These are phyloP conservation scores for Aspergillus latus DNA, from an alignment of 2,329 filamentous ascomycete species.

Conservation along the genomic window DNA sequence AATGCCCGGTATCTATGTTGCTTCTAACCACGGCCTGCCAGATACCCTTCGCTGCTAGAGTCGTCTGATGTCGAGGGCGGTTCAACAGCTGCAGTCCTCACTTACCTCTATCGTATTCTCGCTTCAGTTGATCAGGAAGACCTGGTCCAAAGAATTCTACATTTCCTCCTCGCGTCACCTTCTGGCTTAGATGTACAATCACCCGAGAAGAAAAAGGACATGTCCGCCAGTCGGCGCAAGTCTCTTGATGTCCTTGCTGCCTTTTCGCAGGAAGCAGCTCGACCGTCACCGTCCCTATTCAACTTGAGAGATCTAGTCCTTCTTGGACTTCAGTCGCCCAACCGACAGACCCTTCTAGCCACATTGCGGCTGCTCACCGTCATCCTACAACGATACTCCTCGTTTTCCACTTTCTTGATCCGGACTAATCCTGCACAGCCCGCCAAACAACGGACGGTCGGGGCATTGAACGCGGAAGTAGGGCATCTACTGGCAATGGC, in stretches of 20 bases:
- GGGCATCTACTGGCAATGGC: conserved; percentile 39
- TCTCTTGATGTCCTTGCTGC: conserved; percentile 84
- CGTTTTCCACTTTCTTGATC: conserved; percentile 72
- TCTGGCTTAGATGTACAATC: conserved; percentile 36
- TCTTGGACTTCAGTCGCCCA: conserved; percentile 78
- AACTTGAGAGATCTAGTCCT: conserved; percentile 89
- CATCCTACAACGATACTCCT: conserved; percentile 82
- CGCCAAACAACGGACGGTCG: conserved; percentile 35
- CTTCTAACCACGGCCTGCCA: conserved; percentile 37
- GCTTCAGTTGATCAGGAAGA: conserved; percentile 91
- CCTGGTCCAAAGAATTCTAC: conserved; percentile 88
- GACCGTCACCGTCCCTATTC: conserved; percentile 81
- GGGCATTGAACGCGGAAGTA: conserved; percentile 44
- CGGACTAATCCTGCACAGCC: conserved; percentile 48
- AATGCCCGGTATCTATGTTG: background rate
- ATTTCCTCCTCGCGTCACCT: conserved; percentile 83
- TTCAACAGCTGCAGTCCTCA: conserved; percentile 92
- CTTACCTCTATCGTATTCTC: conserved; percentile 85
- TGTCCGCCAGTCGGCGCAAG: conserved; percentile 69
- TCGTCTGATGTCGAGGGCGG: conserved; percentile 97
- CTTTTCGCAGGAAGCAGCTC: conserved; percentile 71
- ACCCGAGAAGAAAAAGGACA: conserved; percentile 59
- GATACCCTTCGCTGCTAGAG: conserved; percentile 91
- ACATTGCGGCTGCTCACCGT: conserved; percentile 84
- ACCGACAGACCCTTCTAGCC: conserved; percentile 84